These are phyloP conservation scores for Candolleomyces efflorescens DNA, from an alignment of 768 basidiomycete species.

Conservation along the genomic window DNA sequence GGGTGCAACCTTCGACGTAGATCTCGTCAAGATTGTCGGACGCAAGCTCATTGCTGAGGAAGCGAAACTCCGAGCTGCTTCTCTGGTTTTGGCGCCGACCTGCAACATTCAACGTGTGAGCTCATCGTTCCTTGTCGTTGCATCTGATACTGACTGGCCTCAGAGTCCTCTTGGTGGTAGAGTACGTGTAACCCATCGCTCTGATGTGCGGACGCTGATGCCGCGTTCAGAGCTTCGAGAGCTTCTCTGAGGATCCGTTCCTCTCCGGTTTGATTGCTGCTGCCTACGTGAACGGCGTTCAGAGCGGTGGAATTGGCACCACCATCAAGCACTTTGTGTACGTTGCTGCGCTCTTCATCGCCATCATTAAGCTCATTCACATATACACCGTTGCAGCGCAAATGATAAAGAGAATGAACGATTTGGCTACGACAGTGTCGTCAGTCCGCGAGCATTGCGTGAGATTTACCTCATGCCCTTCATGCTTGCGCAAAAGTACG, in stretches of 20 bases:
- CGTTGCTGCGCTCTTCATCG: conserved; percentile 8
- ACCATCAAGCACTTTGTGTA: conserved; percentile 83
- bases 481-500: conserved; percentile 65
- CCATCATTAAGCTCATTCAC: not conserved
- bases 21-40: conserved; percentile 60
- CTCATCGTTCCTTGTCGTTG: not conserved
- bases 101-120: conserved; percentile 77
- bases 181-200: conserved; percentile 27
- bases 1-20: conserved; percentile 69
- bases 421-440: conserved; percentile 59
- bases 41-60: conserved; percentile 64
- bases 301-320: conserved; percentile 69
- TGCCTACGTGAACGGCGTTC: conserved; percentile 73
- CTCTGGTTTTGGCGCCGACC: conserved; percentile 72
- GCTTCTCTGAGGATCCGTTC: conserved; percentile 75
- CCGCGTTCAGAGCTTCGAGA: conserved; percentile 57
- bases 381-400: conserved; percentile 34
- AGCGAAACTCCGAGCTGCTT: conserved; percentile 65
- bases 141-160: not conserved
- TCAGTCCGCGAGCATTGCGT: conserved; percentile 63
- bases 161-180: conserved; percentile 67
- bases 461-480: conserved; percentile 77
- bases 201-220: not conserved
- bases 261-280: conserved; percentile 69
- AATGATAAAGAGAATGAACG: conserved; percentile 85